Evolutionary conservation across 2,329 filamentous ascomycete genomes (phyloP), one percentile per base, ranked within the genome.

Genomic region (Beauveria sp.): DNA sequence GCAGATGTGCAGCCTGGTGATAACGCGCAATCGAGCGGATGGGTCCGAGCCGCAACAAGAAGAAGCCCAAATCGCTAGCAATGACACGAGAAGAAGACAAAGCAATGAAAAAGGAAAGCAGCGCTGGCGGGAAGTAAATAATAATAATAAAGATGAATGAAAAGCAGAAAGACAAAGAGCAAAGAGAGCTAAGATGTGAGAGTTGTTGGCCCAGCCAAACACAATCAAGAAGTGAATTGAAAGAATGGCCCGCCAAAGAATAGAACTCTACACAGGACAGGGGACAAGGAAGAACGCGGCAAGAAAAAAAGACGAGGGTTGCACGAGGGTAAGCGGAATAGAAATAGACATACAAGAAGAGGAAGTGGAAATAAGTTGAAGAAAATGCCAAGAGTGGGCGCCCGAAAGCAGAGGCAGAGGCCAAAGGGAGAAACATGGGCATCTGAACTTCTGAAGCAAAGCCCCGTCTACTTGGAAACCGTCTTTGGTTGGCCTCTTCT

Each of bases 91-190:
- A 38, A 38, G 34, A 38, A 38, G 34, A 16, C 34, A 38, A 5
- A 16, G 56, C 65, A 65, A 62, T 53, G 56, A 64, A 62, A 57
- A 59, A 64, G 62, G 61, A 43, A 58, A 65, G 58, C 61, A 61
- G 34, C 34, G 34, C 34, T 38, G 34, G 34, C 34, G 31, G 31
- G 2, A 34, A 34, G 31, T 8, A 62, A 64, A 56, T n/a, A 56
- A 56, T 28, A 22, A 12, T 61, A 65, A 50, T n/a, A 34, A 66
- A 61, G 65, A 64, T 64, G 60, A 62, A 59, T 60, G 18, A 50
- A 50, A 28, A 9, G 14, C 3, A 46, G 51, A 55, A 60, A 64
- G 61, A 58, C 54, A 53, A 65, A 65, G 43, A 64, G 34, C 54
- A 53, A 65, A 65, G 43, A 64, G 34, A 38, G 34, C 5, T 38